A percentile compares a stretch with the other conserved stretches of the same genome.
These are phyloP conservation scores for Gelatoporia subvermispora DNA, from an alignment of 768 basidiomycete genomes.

Conservation along the genomic window DNA sequence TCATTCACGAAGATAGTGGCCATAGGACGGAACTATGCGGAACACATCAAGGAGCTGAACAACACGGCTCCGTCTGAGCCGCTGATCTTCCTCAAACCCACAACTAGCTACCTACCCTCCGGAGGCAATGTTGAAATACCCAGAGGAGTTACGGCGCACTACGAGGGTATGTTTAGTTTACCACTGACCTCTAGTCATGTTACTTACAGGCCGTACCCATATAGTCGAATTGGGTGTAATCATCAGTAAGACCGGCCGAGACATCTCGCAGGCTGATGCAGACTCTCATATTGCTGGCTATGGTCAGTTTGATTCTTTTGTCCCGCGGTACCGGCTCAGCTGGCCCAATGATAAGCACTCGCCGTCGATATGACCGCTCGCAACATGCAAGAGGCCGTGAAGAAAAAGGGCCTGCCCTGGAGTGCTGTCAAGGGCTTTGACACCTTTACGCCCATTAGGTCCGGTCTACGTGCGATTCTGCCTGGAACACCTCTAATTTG, in stretches of 20 bases:
- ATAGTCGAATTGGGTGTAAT: conserved; percentile 95
- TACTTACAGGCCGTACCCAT: not conserved
- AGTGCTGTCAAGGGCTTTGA: conserved; percentile 96
- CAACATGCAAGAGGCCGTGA: conserved; percentile 90
- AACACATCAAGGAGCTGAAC: conserved; percentile 88
- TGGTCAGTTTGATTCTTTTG: conserved; percentile 43
- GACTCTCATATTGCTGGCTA: conserved; percentile 86
- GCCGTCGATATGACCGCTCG: conserved; percentile 96
- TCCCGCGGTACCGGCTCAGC: not conserved
- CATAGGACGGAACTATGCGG: conserved; percentile 91
- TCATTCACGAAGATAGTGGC: conserved; percentile 70
- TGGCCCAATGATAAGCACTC: conserved; percentile 48
- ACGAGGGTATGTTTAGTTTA: conserved; percentile 63
- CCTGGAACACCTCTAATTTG: conserved; percentile 1
- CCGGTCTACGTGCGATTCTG: conserved; percentile 13
- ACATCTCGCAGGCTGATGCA: conserved; percentile 72
- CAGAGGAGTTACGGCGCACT: conserved; percentile 73
- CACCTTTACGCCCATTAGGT: conserved; percentile 93
- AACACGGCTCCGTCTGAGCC: conserved; percentile 90
- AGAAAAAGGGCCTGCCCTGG: conserved; percentile 95
- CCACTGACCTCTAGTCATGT: not conserved
- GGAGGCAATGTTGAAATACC: conserved; percentile 88
- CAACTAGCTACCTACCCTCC: conserved; percentile 75
- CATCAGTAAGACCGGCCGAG: conserved; percentile 81
- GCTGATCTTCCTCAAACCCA: conserved; percentile 98